Percentiles rank a stretch among this genome's conserved stretches.
Conservation (phyloP, 2,329 filamentous ascomycete genomes). For the Phialocephala sp. region DNA sequence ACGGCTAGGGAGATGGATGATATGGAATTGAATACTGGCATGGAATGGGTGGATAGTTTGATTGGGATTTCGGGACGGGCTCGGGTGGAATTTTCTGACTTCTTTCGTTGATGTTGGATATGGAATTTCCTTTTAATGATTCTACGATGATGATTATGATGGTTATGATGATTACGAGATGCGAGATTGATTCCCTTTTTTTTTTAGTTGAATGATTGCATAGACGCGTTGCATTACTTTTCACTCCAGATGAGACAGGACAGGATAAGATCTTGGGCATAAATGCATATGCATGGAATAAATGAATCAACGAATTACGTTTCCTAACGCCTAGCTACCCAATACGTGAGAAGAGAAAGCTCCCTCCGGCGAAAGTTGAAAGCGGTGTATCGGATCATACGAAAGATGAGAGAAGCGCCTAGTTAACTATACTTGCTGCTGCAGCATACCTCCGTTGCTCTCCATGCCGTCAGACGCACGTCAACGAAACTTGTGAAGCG, state of each 20-base stretch:
- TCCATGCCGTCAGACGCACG: too few species aligned
- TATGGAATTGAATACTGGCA: background rate
- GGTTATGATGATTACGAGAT: background rate
- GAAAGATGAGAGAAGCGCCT: too few species aligned
- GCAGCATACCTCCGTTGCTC: too few species aligned
- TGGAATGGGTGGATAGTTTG: too few species aligned
- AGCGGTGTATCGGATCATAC: too few species aligned
- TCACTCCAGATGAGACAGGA: background rate
- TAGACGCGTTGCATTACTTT: background rate
- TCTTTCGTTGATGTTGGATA: background rate
- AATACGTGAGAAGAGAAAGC: too few species aligned
- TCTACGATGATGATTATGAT: background rate
- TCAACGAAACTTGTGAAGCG: too few species aligned
- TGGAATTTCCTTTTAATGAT: background rate
- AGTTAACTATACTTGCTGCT: too few species aligned
- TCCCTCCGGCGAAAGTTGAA: too few species aligned
- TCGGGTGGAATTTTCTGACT: background rate
- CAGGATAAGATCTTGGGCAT: background rate
- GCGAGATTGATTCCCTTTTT: background rate
- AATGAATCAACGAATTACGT: background rate
- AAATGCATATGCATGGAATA: conserved; percentile 1
- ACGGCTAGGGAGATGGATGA: background rate
- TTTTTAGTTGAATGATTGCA: too few species aligned
- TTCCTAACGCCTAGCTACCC: too few species aligned
- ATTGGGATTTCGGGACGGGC: too few species aligned